Evolutionary conservation across 768 basidiomycete genomes (phyloP).

Genomic region (Ramaria rubella): DNA sequence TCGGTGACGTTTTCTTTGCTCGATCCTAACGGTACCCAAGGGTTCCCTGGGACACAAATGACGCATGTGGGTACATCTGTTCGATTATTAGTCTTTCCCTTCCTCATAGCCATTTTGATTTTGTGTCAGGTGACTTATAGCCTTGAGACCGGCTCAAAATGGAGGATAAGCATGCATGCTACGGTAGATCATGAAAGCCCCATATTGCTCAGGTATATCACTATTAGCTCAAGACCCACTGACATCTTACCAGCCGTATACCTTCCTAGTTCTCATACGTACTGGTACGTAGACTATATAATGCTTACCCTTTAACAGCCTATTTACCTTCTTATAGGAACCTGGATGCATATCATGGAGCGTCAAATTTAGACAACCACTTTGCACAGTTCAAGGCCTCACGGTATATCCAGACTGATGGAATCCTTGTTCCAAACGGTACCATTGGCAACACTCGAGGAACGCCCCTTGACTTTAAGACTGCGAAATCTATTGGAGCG

Average conservation of each 20-base stretch:
- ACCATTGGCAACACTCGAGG: slow-evolving; percentile 8
- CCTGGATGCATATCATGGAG: slow-evolving; percentile 13
- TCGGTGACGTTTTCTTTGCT: slow-evolving; percentile 49
- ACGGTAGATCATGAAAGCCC: slow-evolving; percentile 3
- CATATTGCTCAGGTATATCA: background rate
- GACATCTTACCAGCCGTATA: background rate
- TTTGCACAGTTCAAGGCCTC: slow-evolving; percentile 13
- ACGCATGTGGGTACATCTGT: background rate
- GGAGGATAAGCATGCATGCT: background rate
- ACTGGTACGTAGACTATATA: background rate
- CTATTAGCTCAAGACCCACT: background rate
- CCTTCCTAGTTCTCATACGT: background rate
- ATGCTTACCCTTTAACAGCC: background rate
- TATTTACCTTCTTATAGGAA: slow-evolving; percentile 11
- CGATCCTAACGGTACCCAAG: slow-evolving; percentile 43
- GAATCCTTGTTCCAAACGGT: slow-evolving; percentile 14
- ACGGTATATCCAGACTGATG: slow-evolving; percentile 12
- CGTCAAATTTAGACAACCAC: slow-evolving; percentile 12
- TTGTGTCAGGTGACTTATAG: slow-evolving; percentile 15
- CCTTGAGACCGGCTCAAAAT: slow-evolving; percentile 1
- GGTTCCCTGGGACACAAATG: slow-evolving; percentile 41
- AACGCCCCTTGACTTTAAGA: slow-evolving; percentile 15
- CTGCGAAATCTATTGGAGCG: slow-evolving; percentile 10
- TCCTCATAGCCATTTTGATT: background rate
- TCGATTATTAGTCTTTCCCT: background rate